Conservation (phyloP, 2,329 filamentous ascomycete species). For the Neonectria ditissima region DNA sequence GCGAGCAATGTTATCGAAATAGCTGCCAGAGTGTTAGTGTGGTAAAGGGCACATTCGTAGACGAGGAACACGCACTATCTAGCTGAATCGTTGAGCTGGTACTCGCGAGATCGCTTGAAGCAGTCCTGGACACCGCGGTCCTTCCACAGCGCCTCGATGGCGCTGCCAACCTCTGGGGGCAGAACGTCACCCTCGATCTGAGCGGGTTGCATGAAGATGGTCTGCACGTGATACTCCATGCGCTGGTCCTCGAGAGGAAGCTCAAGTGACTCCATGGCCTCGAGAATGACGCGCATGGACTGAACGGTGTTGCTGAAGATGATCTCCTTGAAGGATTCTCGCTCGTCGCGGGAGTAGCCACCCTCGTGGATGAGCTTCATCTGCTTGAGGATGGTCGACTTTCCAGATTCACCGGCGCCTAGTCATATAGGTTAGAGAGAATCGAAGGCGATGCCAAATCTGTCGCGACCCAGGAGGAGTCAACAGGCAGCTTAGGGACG, state of each 20-base stretch:
- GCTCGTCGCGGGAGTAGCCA: slow-evolving; percentile 92
- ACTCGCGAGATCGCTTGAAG: slow-evolving; percentile 95
- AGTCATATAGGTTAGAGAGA: slow-evolving; percentile 44
- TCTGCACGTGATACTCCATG: slow-evolving; percentile 97
- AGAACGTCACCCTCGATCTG: slow-evolving; percentile 96
- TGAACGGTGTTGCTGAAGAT: slow-evolving; percentile 79
- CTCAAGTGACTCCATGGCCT: slow-evolving; percentile 76
- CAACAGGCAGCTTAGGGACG: neutral
- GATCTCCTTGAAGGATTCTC: slow-evolving; percentile 77
- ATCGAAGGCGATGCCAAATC: neutral
- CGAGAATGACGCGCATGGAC: slow-evolving; percentile 76
- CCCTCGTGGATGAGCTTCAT: slow-evolving; percentile 99
- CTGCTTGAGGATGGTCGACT: slow-evolving; percentile 97
- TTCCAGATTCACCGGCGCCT: slow-evolving; percentile 96
- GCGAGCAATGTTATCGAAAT: slow-evolving; percentile 94
- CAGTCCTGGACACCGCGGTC: slow-evolving; percentile 93
- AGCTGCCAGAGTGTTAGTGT: slow-evolving; percentile 68
- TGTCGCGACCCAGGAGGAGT: neutral
- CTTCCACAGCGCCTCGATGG: slow-evolving; percentile 93
- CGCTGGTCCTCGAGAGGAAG: slow-evolving; percentile 90
- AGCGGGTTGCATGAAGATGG: slow-evolving; percentile 97
- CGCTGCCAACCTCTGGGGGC: slow-evolving; percentile 92
- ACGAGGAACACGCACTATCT: slow-evolving; percentile 78
- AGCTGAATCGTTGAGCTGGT: slow-evolving; percentile 95
- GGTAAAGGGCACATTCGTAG: neutral